These are phyloP conservation scores for Hypoxylon sp. DNA, from an alignment of 2,329 filamentous ascomycete genomes.

Conservation along the genomic window DNA sequence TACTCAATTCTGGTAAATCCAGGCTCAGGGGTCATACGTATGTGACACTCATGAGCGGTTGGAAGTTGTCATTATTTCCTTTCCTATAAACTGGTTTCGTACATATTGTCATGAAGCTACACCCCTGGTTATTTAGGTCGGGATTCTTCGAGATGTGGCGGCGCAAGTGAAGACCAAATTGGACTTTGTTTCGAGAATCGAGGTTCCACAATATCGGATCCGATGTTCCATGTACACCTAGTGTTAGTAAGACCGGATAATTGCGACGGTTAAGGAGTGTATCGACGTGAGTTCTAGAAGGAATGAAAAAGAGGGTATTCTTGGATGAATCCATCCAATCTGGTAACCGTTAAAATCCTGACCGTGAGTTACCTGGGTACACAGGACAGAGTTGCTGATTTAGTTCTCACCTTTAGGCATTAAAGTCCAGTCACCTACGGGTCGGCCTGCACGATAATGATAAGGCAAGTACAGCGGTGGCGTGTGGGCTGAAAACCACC, in stretches of 20 bases:
- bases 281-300: slow-evolving; percentile 37
- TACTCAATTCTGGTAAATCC: slow-evolving; percentile 13
- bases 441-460: slow-evolving; percentile 23
- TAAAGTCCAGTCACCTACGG: background rate
- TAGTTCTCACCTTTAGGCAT: slow-evolving; percentile 2
- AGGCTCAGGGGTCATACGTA: slow-evolving; percentile 11
- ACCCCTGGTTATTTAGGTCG: slow-evolving; percentile 10
- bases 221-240: slow-evolving; percentile 37
- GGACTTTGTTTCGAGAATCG: slow-evolving; percentile 12
- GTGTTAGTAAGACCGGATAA: slow-evolving; percentile 32
- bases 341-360: slow-evolving; percentile 26
- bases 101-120: slow-evolving; percentile 11
- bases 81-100: background rate
- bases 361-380: slow-evolving; percentile 17
- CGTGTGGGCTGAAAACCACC: slow-evolving; percentile 29
- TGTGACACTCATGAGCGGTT: slow-evolving; percentile 9
- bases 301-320: slow-evolving; percentile 28
- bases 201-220: slow-evolving; percentile 40
- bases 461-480: slow-evolving; percentile 23
- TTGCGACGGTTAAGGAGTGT: slow-evolving; percentile 29
- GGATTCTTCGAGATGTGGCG: slow-evolving; percentile 16
- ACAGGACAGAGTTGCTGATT: background rate
- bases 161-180: slow-evolving; percentile 14
- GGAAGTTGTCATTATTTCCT: background rate
- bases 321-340: slow-evolving; percentile 30